Evolutionary conservation across 2,329 filamentous ascomycete genomes (phyloP), one percentile per base, ranked within the genome.

Genomic region (Fusarium sp.): DNA sequence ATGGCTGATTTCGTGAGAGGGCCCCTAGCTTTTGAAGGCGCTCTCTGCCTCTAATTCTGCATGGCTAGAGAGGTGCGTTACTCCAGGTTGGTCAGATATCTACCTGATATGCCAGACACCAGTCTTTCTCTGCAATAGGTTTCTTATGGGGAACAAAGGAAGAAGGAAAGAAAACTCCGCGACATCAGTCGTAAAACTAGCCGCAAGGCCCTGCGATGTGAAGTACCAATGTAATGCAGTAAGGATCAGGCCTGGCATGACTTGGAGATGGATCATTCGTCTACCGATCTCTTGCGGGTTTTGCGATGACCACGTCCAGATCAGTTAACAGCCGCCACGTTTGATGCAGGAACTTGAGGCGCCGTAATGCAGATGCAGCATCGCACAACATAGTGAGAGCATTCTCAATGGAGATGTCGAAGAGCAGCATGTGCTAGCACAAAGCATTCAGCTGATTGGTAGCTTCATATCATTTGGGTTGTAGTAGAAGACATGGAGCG

Each of bases 291-390:
- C 52, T 43, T 57, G 57, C 61, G 53, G 51, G 42, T 57, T 67
- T 55, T 54, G 71, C 42, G 45, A 72, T 49, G 58, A 45, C 46
- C 41, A 61, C 26, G 39, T 59, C 68, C 52, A 73, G 45, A 62
- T 75, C 72, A 75, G 63, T 75, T 44, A 75, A 65, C 68, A 65
- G 59, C 61, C 69, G 73, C 73, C 73, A 75, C 73, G 73, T 75
- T 71, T 49, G 59, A 75, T 68, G 73, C 73, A 75, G 73, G 72
- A 75, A 75, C 73, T 74, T 50, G 57, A 69, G 51, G 67, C 58
- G 51, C 63, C 43, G 41, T 59, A 58, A 59, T 73, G 71, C 62
- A 65, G 61, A 34, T 57, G 52, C 66, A 34, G 59, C 60, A 70
- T 56, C 48, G 39, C 49, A 65, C 59, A 58, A 42, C 51, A 63